phyloP scores from a whole-genome alignment of 1,284 basidiomycete species.

The Taiwanofungus camphoratus region DNA sequence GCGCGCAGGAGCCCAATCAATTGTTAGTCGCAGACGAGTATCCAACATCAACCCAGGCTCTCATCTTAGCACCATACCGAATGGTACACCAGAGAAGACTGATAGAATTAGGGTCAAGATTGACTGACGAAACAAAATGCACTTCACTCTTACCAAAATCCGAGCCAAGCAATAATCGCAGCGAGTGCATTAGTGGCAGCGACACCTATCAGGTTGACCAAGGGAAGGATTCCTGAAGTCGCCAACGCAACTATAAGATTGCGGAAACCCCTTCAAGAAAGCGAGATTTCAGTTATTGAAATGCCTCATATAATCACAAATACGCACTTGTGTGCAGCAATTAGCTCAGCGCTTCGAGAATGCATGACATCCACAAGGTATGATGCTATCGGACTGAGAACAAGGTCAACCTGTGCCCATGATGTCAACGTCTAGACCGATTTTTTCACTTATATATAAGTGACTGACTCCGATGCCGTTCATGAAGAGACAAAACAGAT shows the following conservation, averaged over 20 bases:
- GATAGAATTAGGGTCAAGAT: neutral
- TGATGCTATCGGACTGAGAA: conserved; percentile 45
- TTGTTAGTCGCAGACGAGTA: neutral
- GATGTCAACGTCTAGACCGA: neutral
- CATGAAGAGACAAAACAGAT: conserved; percentile 38
- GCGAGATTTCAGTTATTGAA: neutral
- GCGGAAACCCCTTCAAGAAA: conserved; percentile 36
- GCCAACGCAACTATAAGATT: conserved; percentile 35
- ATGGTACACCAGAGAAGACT: conserved; percentile 40
- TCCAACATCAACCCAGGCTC: conserved; percentile 33
- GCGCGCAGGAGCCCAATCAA: no score
- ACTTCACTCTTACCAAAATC: conserved; percentile 37
- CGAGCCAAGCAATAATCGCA: conserved; percentile 36
- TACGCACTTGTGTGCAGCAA: conserved; percentile 36
- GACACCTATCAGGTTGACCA: conserved; percentile 48
- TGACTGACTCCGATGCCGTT: conserved; percentile 46
- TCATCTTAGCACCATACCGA: conserved; percentile 39
- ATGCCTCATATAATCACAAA: conserved; percentile 3
- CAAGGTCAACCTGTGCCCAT: conserved; percentile 34
- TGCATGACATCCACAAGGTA: conserved; percentile 56
- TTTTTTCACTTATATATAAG: neutral
- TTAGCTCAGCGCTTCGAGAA: conserved; percentile 45
- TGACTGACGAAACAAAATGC: neutral
- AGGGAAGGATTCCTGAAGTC: conserved; percentile 42
- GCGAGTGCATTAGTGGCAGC: conserved; percentile 45